These are phyloP conservation scores for Trichoderma atrobrunneum DNA, from an alignment of 2,329 filamentous ascomycete genomes.

Conservation along the genomic window DNA sequence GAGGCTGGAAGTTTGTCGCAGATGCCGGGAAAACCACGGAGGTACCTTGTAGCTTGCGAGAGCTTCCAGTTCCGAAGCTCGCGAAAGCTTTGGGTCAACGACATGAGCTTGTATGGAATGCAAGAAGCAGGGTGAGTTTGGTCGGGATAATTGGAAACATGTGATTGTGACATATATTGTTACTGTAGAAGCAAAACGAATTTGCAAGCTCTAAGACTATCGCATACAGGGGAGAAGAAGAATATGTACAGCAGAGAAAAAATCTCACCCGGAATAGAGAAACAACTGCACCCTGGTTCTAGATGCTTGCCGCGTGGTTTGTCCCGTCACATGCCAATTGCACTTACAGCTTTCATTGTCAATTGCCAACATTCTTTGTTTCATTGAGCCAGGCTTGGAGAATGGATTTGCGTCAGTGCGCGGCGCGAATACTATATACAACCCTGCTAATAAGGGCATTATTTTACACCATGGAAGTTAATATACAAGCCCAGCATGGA, in stretches of 20 bases:
- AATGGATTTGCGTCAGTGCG: not conserved
- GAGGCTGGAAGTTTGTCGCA: not conserved
- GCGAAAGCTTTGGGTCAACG: not conserved
- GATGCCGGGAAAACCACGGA: not conserved
- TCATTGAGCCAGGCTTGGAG: not conserved
- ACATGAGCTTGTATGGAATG: not conserved
- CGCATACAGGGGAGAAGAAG: not conserved
- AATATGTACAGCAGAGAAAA: not conserved
- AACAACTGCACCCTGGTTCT: not conserved
- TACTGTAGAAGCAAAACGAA: not conserved
- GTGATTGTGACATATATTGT: not conserved
- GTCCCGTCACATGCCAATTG: not conserved
- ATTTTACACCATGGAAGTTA: constrained; percentile 3
- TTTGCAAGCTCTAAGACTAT: too few relatives aligned
- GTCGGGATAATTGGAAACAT: not conserved
- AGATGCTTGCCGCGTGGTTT: not conserved
- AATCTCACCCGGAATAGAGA: not conserved
- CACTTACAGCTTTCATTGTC: not conserved
- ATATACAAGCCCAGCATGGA: constrained; percentile 10
- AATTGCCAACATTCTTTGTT: not conserved
- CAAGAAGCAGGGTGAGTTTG: not conserved
- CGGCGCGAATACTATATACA: not conserved
- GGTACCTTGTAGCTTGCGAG: not conserved
- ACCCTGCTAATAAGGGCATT: not conserved
- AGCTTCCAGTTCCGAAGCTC: not conserved